A percentile compares a stretch with the other conserved stretches of the same genome.
These are phyloP conservation scores for Fusarium subglutinans DNA, from an alignment of 2,329 filamentous ascomycete genomes.

Conservation along the genomic window DNA sequence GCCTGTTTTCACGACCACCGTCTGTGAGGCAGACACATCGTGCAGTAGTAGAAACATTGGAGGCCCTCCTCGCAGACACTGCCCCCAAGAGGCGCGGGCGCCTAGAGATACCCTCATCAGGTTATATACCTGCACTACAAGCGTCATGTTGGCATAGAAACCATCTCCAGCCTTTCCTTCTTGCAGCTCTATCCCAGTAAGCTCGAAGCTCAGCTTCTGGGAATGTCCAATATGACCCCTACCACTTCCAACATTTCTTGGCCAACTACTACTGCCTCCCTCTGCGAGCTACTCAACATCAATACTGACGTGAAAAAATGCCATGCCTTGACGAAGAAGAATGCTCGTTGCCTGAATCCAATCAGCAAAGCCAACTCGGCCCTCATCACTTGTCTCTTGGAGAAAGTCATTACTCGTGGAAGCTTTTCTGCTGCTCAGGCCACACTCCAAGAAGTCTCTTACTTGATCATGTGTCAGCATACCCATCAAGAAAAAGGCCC, in stretches of 20 bases:
- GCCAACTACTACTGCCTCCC: constrained; percentile 9
- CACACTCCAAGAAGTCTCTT: constrained; percentile 20
- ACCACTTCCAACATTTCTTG: not conserved
- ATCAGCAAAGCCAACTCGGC: not conserved
- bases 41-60: not conserved
- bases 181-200: not conserved
- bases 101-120: not conserved
- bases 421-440: constrained; percentile 22
- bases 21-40: not conserved
- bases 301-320: constrained; percentile 10
- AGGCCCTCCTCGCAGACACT: constrained; percentile 13
- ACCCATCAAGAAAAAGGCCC: not conserved
- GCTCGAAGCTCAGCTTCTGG: not conserved
- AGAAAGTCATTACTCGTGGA: constrained; percentile 6
- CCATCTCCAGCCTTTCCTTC: not conserved
- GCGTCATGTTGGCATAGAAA: constrained; percentile 29
- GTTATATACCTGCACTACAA: constrained; percentile 24
- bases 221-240: constrained; percentile 11
- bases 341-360: not conserved
- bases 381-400: constrained; percentile 9
- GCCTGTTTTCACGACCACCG: constrained; percentile 14
- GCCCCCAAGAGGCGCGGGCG: constrained; percentile 23
- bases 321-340: constrained; percentile 2
- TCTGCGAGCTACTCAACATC: constrained; percentile 15
- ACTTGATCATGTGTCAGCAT: constrained; percentile 29